Evolutionary conservation across 345 rosid genomes (phyloP).

Genomic region (Carallia brachiata): DNA sequence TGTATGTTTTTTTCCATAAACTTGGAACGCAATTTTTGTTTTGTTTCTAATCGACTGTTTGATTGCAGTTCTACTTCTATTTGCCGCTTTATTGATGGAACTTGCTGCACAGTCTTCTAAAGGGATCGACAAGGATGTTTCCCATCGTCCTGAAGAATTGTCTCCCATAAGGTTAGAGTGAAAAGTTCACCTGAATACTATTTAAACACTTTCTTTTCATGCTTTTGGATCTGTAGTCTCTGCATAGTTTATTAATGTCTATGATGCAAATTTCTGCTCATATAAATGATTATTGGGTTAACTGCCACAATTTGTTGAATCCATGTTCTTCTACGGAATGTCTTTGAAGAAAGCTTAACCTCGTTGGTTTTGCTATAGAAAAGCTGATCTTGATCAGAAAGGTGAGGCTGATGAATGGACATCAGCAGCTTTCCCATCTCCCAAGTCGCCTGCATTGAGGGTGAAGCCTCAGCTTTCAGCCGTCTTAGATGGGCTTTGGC

Average conservation of each 20-base stretch:
- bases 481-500: slow-evolving; percentile 75
- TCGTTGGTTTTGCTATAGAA: slow-evolving; percentile 38
- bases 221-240: neutral
- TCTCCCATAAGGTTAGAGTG: slow-evolving; percentile 54
- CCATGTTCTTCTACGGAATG: neutral
- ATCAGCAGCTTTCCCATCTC: slow-evolving; percentile 41
- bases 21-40: slow-evolving; percentile 12
- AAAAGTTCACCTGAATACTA: too few relatives aligned
- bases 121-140: slow-evolving; percentile 59
- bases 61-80: slow-evolving; percentile 63
- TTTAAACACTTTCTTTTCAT: neutral
- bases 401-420: slow-evolving; percentile 35
- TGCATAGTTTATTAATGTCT: too few relatives aligned
- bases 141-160: slow-evolving; percentile 61
- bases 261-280: neutral
- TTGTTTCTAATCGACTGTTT: slow-evolving; percentile 18
- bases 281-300: neutral
- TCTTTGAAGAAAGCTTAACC: neutral
- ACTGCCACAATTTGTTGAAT: neutral
- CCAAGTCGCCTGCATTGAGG: slow-evolving; percentile 41
- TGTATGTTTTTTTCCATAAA: slow-evolving; percentile 22
- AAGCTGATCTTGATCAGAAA: slow-evolving; percentile 42
- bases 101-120: slow-evolving; percentile 85
- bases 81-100: slow-evolving; percentile 88
- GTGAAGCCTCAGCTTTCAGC: slow-evolving; percentile 64